Base-by-base conservation (phyloP, 768 basidiomycete genomes). In the Fibroporia radiculosa region DNA sequence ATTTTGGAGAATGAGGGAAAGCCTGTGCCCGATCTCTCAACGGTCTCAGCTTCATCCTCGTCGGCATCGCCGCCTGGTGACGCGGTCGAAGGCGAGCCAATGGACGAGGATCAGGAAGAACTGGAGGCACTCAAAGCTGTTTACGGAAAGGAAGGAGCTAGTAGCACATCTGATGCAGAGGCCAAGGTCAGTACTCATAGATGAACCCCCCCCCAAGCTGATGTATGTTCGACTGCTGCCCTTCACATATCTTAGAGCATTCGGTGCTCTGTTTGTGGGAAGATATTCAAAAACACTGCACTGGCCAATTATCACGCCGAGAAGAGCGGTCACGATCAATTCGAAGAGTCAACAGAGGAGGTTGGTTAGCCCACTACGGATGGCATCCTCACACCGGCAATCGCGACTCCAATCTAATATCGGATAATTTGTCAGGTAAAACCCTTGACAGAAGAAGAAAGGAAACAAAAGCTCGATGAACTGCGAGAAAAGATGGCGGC, bases 341-440 rank as follows among this genome's bases (percentile, higher is more conserved):
- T 97, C 51, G 93, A 96, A 60, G 95, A 97, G 58, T 92, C 87
- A 1, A 88, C 81, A 0, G 93, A 98, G 57, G 95, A 97, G 74
- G 92, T 89, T 37, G 40, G 65, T 38, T 41, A 25, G 14, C 16
- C 33, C 23, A 8, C 6, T 27, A 4, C 35, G 3, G 24, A 23
- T 4, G 16, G 24, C 27, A n/a, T n/a, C n/a, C 20, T 5, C 11
- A 11, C 34, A 23, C 14, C 14, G 19, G 23, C 38, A 16, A n/a
- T n/a, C n/a, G 29, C 10, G 29, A 31, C n/a, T 31, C 19, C 29
- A 36, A 19, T 11, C 16, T 18, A 14, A 7, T 10, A 32, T 13
- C 19, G 31, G 12, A 36, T 19, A 34, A 26, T 12, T 31, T 19
- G 38, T 2, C 25, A 91, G 90, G 80, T 97, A 63, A 92, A 91